phyloP scores from a whole-genome alignment of 139 green algal genomes.

The Diplosphaera chodatii region DNA sequence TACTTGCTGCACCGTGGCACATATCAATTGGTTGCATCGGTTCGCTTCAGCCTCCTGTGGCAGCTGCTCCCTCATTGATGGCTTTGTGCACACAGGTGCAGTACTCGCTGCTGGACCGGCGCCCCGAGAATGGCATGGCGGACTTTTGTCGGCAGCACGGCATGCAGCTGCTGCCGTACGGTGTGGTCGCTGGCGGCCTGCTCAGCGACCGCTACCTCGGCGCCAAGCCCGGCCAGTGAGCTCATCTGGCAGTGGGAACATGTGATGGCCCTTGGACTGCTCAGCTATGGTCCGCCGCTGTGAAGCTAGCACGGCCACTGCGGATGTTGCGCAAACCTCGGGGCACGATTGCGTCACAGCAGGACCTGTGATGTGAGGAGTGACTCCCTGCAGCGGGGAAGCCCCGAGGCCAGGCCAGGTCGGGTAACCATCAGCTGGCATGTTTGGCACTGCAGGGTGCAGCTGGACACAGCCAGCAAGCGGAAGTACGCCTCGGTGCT shows the following conservation, averaged over 20 bases:
- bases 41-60: too few species aligned
- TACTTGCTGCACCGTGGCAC: too few species aligned
- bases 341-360: too few species aligned
- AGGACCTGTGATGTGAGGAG: too few species aligned
- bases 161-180: constrained; percentile 75
- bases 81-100: constrained; percentile 60
- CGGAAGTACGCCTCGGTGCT: constrained; percentile 76
- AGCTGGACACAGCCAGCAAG: constrained; percentile 46
- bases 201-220: constrained; percentile 52
- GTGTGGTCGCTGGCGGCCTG: constrained; percentile 71
- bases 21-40: too few species aligned
- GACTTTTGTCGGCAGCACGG: constrained; percentile 49
- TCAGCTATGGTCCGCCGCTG: neutral
- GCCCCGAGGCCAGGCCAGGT: too few species aligned
- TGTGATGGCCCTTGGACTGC: neutral
- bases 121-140: constrained; percentile 62
- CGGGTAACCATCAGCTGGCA: too few species aligned
- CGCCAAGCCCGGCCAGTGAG: constrained; percentile 3
- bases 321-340: too few species aligned
- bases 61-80: too few species aligned
- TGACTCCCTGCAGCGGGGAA: too few species aligned
- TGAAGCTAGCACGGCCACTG: too few species aligned
- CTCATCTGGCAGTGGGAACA: neutral
- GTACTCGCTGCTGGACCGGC: constrained; percentile 78
- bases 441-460: constrained; percentile 22